Base-by-base conservation (phyloP, 2,329 filamentous ascomycete genomes). In the Chlorencoelia australis region DNA sequence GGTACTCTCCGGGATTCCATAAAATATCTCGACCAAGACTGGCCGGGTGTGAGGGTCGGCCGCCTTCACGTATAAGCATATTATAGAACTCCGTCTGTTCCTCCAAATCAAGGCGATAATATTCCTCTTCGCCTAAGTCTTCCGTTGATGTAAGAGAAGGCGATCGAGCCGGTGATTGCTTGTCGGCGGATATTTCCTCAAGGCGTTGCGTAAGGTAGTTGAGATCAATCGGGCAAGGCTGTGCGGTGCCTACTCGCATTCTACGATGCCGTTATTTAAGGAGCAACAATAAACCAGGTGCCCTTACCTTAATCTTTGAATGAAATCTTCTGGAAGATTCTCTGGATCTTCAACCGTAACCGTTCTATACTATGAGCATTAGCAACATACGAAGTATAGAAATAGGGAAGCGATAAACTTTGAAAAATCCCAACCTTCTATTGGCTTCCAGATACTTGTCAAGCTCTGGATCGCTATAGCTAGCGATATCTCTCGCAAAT, bases 51-150 rank as follows among this genome's bases (percentile, higher is more conserved):
- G 16, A 31, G 11, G 16, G 29, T 13, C 16, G 16, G 13, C 29
- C 16, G 16, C 29, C 16, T 8, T 31, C 16, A 16, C 16, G 8
- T 5, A 31, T 19, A 19, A 31, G 29, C 8, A 16, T 31, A 31
- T 31, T 31, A 45, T 41, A 0, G 64, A 64, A n/a, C 69, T 46
- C 41, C 59, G 59, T 52, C 73, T 65, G 7, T 7, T 24, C 7
- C n/a, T 7, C 21, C 21, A 24, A 11, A 11, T 24, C 21, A 24
- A 24, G 21, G 11, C n/a, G 21, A 24, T 24, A 24, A 2, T 17
- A 49, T 39, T 58, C 50, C 8, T 15, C 13, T 19, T 36, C 28
- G 21, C 7, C 11, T 11, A 11, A 24, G 7, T 24, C 21, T 19
- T 4, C 14, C 18, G 39, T 39, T 18, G 39, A 33, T 7, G 21